Evolutionary conservation across 176 grass and related monocot genomes (phyloP).

Genomic region (Bonia amplexicaulis): DNA sequence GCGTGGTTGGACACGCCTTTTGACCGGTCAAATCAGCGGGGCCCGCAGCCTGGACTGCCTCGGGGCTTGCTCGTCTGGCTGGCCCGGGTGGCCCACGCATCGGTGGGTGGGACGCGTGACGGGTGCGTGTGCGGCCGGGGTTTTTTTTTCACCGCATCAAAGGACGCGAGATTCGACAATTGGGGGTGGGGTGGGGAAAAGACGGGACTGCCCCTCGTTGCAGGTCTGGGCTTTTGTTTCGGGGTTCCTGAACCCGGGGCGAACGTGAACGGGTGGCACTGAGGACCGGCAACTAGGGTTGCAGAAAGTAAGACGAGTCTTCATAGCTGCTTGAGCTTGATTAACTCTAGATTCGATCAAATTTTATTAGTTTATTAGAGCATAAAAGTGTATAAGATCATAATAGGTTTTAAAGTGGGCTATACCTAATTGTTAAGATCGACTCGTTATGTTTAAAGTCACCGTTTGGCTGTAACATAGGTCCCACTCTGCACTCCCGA

Average conservation of each 20-base stretch:
- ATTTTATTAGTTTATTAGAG: too few relatives aligned
- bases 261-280: neutral
- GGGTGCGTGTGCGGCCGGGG: neutral
- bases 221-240: conserved; percentile 18
- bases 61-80: neutral
- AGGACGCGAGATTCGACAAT: conserved; percentile 35
- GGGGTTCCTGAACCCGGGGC: conserved; percentile 12
- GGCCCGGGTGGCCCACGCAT: fast-evolving
- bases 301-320: too few relatives aligned
- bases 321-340: too few relatives aligned
- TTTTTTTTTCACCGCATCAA: conserved; percentile 29
- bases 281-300: neutral
- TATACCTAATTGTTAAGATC: too few relatives aligned
- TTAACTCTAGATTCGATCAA: too few relatives aligned
- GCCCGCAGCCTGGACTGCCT: conserved; percentile 14
- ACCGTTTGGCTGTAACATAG: too few relatives aligned
- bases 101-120: neutral
- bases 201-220: conserved; percentile 1
- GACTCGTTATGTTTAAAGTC: too few relatives aligned
- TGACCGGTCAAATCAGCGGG: conserved; percentile 54
- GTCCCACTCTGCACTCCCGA: too few relatives aligned
- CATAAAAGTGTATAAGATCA: too few relatives aligned
- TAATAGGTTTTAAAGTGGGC: too few relatives aligned
- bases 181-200: neutral
- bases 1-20: conserved; percentile 35